Evolutionary conservation across 2,329 filamentous ascomycete species (phyloP).

Genomic region (Pseudogymnoascus sp.): DNA sequence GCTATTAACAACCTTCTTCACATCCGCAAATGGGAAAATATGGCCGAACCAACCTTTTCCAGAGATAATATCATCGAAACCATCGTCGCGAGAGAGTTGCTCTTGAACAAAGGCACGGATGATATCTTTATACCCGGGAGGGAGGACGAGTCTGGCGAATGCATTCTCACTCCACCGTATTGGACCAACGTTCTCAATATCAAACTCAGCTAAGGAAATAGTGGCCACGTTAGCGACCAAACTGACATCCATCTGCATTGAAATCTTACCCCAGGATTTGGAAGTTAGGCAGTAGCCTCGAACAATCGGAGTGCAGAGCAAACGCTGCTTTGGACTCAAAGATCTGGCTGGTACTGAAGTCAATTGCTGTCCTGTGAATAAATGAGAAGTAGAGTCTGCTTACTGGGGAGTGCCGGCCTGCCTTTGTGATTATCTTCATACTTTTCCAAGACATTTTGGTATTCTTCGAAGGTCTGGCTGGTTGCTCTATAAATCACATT

Average conservation of each 20-base stretch:
- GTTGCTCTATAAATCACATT: conserved; percentile 17
- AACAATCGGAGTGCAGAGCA: conserved; percentile 26
- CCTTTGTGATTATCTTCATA: conserved; percentile 2
- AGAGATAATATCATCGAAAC: conserved; percentile 45
- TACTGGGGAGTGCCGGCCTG: background rate
- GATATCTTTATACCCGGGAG: conserved; percentile 42
- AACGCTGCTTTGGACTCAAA: conserved; percentile 13
- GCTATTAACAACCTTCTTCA: background rate
- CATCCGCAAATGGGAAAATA: background rate
- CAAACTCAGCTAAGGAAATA: conserved; percentile 30
- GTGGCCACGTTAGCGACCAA: conserved; percentile 3
- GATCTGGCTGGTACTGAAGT: conserved; percentile 1
- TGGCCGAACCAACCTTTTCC: conserved; percentile 38
- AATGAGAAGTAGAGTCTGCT: conserved; percentile 15
- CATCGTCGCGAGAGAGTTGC: conserved; percentile 34
- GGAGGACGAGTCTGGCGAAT: conserved; percentile 43
- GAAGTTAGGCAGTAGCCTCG: conserved; percentile 28
- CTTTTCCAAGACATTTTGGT: conserved; percentile 13
- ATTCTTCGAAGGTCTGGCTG: conserved; percentile 12
- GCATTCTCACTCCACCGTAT: conserved; percentile 42
- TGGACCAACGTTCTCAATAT: conserved; percentile 37
- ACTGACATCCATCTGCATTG: background rate
- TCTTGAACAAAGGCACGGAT: conserved; percentile 43
- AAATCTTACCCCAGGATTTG: conserved; percentile 28
- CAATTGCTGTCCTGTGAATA: background rate